Base-by-base conservation (phyloP, 805 yeast genomes). In the Lipomyces starkeyi region DNA sequence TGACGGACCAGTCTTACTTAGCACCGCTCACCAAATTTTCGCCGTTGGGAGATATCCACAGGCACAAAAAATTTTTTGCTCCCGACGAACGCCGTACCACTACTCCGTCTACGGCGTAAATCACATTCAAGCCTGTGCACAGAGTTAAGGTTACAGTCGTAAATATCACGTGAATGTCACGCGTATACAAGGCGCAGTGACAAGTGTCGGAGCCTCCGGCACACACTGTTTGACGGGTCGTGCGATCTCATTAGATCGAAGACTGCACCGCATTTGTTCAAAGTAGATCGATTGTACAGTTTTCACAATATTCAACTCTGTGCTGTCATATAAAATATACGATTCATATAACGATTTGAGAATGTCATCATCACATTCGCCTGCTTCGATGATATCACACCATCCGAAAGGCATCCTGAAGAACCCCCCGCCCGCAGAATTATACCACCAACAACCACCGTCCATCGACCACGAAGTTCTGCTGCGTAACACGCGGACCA, bases 351-450 rank as follows among this genome's bases (percentile, higher is more conserved):
- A 22, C 40, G 22, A 20, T 29, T 7, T 25, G 60, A 22, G 37
- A 57, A 34, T 34, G 35, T 27, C 60, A 55, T 14, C 27, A 11
- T 27, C 60, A 20, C 35, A 20, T 20, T 27, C 47, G n/a, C 60
- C 17, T 7, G 58, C 63, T 14, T 56, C 63, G 32, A 27, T 35
- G 13, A 8, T 5, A 29, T 35, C 35, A 27, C 43, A 14, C 40
- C 40, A 47, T 8, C 69, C 71, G 25, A 61, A 66, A 25, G 71
- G 71, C 27, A 68, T 68, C 20, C 63, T 68, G 32, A 68, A 68
- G 55, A 68, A 68, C 56, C 67, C 70, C 20, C 68, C 68, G 17
- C 67, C 64, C 1, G 52, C 65, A n/a, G 69, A 58, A 25, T 54
- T 49, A 13, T 62, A 61, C 37, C 66, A 68, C 25, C 64, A 54